Evolutionary conservation across 805 yeast genomes (phyloP), one percentile per base, ranked within the genome.

Genomic region (Lachancea quebecensis): DNA sequence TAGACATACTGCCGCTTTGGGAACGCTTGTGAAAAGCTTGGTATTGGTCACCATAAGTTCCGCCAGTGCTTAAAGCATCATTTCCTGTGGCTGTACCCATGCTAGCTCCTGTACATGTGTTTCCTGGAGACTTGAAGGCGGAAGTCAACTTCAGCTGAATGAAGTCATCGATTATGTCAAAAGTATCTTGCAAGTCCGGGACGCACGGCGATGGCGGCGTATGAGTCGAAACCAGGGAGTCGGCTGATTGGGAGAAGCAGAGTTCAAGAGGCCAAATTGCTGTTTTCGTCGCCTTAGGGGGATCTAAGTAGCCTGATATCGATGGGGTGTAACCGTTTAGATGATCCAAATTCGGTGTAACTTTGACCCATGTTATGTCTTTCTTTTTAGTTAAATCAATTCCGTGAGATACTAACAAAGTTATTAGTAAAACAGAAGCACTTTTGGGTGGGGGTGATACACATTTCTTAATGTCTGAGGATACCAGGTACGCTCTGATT

Each of bases 221-320:
- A 4, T 33, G 14, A 34, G 30, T n/a, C 40, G n/a, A 35, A 50
- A 14, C n/a, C 7, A 36, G 4, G 15, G 27, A 50, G 10, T 45
- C 38, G 16, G 55, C 51, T 44, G 72, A 66, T 56, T 85, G 93
- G 4, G 78, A 67, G 46, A 77, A 68, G 54, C 90, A 82, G 16
- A 85, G 64, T 38, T 75, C 77, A 54, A 82, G 64, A 0, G 95
- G 95, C 95, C 95, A 85, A 37, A 78, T 62, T 1, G 85, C 74
- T 45, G 70, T 78, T 54, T 81, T 80, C 25, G 69, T 70, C 51
- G 75, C 76, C 28, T 69, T 71, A 2, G 77, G 78, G 0, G 72
- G 67, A 41, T 66, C 68, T 38, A 81, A 67, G 58, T 75, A 84
- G 18, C 71, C 69, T 10, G 88, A 69, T 2, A 85, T 72, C 10